Base-by-base conservation (phyloP, 495 filamentous ascomycete species). In the Xylaria scruposa region DNA sequence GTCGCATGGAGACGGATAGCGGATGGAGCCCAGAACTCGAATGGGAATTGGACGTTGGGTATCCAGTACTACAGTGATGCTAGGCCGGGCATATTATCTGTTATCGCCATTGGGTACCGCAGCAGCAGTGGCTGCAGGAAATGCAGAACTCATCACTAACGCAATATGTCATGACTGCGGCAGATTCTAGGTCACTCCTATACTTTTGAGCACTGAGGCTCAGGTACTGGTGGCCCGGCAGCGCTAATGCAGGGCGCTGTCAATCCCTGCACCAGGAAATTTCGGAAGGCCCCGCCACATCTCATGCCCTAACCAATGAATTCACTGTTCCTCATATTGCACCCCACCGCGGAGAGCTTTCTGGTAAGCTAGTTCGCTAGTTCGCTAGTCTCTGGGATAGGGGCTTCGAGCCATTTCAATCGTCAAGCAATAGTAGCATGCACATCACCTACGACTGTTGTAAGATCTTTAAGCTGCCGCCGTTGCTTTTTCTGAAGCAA, bases 241-340 rank as follows among this genome's bases (percentile, higher is more conserved):
- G 40, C 70, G 54, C 70, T 71, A 71, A 71, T 71, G 70, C 70
- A 71, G 70, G 70, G 70, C 70, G 49, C 40, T 40, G 62, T 29
- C 19, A 21, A 70, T 63, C 68, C 68, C 40, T 70, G 68, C 49
- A 60, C 38, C 49, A 40, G 47, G 70, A 71, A 67, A 71, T 71
- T 71, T 71, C 42, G 62, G 51, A 44, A 8, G 5, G 42, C 13
- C 31, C 70, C 69, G 54, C 26, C 33, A 21, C 5, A 64, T 12
- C 10, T n/a, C 61, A 65, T 0, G 0, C 26, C 2, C 26, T 51
- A 31, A 19, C 70, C 61, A 71, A 67, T 66, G 38, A 51, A 12
- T 13, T 13, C 5, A n/a, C 38, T 36, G 46, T 31, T 24, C 26
- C 33, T 64, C 65, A 71, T 62, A 71, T 71, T 71, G 24, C 33